phyloP scores from a whole-genome alignment of 192 early-diverging fungal species.

The Powellomyces hirtus region DNA sequence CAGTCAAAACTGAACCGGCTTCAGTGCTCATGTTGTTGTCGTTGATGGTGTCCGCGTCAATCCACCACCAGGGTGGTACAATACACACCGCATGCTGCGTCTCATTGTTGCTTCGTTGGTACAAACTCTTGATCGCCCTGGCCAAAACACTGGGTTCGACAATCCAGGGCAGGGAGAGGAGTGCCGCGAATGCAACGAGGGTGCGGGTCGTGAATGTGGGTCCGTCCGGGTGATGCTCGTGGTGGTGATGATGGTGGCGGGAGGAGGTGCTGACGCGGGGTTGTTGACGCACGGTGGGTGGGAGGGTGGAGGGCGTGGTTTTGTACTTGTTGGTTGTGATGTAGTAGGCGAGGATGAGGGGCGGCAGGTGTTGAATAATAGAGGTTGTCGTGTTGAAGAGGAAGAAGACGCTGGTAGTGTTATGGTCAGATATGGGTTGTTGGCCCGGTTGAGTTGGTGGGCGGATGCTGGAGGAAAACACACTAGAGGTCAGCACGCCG shows the following conservation, averaged over 20 bases:
- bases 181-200: conserved; percentile 12
- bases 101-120: background rate
- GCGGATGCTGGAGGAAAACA: background rate
- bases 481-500: background rate
- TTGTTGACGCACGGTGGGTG: background rate
- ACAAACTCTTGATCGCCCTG: background rate
- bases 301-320: background rate
- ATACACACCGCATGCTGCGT: conserved; percentile 14
- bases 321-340: conserved; percentile 10
- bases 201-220: conserved; percentile 12
- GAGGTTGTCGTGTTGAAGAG: background rate
- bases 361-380: conserved; percentile 21
- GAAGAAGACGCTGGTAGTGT: conserved; percentile 1
- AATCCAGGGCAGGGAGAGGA: conserved; percentile 6
- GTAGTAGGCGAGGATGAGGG: conserved; percentile 2
- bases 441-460: background rate
- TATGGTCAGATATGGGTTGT: conserved; percentile 5
- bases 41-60: conserved; percentile 6
- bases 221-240: conserved; percentile 7
- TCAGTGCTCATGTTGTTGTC: no score
- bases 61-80: conserved; percentile 44
- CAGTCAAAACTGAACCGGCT: no score
- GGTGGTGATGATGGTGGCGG: background rate
- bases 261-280: background rate
- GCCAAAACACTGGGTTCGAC: conserved; percentile 29